These are phyloP conservation scores for Amanita pseudoporphyria DNA, from an alignment of 768 basidiomycete genomes.

Conservation along the genomic window DNA sequence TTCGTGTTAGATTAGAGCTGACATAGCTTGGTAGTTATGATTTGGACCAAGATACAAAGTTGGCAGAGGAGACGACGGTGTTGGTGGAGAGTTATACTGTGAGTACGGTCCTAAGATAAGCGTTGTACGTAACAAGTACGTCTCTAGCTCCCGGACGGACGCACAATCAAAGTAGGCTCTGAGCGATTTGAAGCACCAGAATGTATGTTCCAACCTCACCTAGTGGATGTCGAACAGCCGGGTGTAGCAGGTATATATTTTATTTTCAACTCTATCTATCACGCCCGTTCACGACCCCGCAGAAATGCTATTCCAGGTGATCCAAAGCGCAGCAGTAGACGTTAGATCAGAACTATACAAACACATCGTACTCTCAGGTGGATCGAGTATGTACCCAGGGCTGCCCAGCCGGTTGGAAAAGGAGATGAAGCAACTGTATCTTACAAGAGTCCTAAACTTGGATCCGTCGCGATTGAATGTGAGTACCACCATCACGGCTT, in stretches of 20 bases:
- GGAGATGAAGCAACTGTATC: conserved; percentile 99
- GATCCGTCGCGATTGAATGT: conserved; percentile 83
- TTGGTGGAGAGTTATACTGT: conserved; percentile 96
- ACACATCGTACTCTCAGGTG: conserved; percentile 95
- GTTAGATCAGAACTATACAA: conserved; percentile 89
- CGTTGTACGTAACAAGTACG: too few relatives aligned
- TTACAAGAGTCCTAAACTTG: conserved; percentile 79
- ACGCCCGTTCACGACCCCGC: conserved; percentile 1
- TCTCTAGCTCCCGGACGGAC: conserved; percentile 83
- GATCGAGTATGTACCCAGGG: conserved; percentile 98
- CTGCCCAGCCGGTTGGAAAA: conserved; percentile 95
- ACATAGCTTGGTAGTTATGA: conserved; percentile 58
- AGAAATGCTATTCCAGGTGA: conserved; percentile 97
- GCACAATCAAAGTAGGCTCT: conserved; percentile 93
- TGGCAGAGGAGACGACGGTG: conserved; percentile 94
- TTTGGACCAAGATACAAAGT: conserved; percentile 86
- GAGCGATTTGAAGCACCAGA: conserved; percentile 99
- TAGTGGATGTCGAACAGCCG: conserved; percentile 95
- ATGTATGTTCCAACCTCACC: conserved; percentile 99
- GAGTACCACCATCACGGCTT: conserved; percentile 22
- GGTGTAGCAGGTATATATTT: conserved; percentile 71
- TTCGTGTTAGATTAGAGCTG: background rate
- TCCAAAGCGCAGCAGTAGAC: conserved; percentile 87
- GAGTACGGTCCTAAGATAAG: background rate
- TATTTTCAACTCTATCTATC: too few relatives aligned